Evolutionary conservation across 306 rosid species (phyloP), one percentile per base, ranked within the genome.

Genomic region (Fragaria nilgerrensis): DNA sequence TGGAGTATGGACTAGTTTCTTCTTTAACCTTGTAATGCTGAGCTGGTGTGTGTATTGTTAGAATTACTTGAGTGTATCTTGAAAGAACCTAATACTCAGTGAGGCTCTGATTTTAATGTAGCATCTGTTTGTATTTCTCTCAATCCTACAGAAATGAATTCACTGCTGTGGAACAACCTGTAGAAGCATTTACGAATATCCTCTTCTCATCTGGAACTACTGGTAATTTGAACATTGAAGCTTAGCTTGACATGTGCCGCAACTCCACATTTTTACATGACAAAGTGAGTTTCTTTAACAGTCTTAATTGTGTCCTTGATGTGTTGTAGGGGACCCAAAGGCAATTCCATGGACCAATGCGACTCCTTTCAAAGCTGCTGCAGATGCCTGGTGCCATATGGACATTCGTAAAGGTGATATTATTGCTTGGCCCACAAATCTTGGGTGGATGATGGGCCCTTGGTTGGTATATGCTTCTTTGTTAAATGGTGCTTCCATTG

Each of bases 361-460:
- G 39, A 82, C 98, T 78, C 95, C 98, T 83, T 78, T 92, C 62
- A 95, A 92, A 88, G 96, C 97, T 83, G 96, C 98, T 82, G 91
- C 96, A 58, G 97, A 92, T 82, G 97, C 97, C 78, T 95, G 97
- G 98, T 92, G 95, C 85, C 93, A 95, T 84, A 69, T 83, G 88
- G 97, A 92, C 81, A 72, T 95, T 75, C 92, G 75, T 70, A 88
- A 76, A 88, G 97, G 97, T 61, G 98, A 95, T 77, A 58, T 90
- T 36, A 91, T 95, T 47, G 86, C 85, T 79, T 95, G 97, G 98
- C 98, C 98, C 68, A 95, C 97, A 78, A 95, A 95, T 87, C 97
- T 95, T 74, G 98, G 98, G 77, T 92, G 98, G 98, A 95, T 95
- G 98, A 95, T 95, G 98, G 97, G 98, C 65, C 98, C 98, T 59